These are phyloP conservation scores for Hemileccinum rubropunctum DNA, from an alignment of 768 basidiomycete species.

Conservation along the genomic window DNA sequence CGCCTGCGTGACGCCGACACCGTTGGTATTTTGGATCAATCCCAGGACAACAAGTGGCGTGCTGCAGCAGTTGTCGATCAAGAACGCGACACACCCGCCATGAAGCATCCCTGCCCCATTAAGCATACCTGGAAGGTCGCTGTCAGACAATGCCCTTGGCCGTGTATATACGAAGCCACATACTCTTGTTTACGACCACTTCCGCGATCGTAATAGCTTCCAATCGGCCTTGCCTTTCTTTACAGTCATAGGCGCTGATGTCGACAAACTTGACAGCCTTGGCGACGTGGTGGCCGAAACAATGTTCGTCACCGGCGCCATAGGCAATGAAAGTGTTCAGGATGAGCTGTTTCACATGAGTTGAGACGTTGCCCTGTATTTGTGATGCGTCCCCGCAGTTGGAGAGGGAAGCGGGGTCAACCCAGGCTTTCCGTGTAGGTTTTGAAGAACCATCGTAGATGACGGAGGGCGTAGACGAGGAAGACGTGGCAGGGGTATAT, in stretches of 20 bases:
- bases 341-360: conserved; percentile 62
- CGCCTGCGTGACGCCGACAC: conserved; percentile 72
- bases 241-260: conserved; percentile 48
- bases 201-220: conserved; percentile 65
- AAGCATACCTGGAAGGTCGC: conserved; percentile 51
- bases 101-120: conserved; percentile 77
- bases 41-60: conserved; percentile 69
- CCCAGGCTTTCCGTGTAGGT: conserved; percentile 46
- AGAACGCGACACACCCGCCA: conserved; percentile 71
- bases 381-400: conserved; percentile 52
- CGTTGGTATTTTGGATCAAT: conserved; percentile 55
- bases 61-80: conserved; percentile 72
- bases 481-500: conserved; percentile 13
- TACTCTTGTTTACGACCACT: conserved; percentile 59
- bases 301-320: conserved; percentile 63
- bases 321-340: conserved; percentile 67
- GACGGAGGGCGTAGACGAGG: conserved; percentile 27
- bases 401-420: conserved; percentile 64
- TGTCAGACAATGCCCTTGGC: conserved; percentile 1
- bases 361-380: conserved; percentile 62
- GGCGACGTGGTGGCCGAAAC: conserved; percentile 62
- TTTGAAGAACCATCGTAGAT: conserved; percentile 22
- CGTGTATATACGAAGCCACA: conserved; percentile 14
- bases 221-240: conserved; percentile 47
- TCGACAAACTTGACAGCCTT: conserved; percentile 59